Evolutionary conservation across 108 stramenopile species (phyloP).

Genomic region (Pelagomonas calceolata): DNA sequence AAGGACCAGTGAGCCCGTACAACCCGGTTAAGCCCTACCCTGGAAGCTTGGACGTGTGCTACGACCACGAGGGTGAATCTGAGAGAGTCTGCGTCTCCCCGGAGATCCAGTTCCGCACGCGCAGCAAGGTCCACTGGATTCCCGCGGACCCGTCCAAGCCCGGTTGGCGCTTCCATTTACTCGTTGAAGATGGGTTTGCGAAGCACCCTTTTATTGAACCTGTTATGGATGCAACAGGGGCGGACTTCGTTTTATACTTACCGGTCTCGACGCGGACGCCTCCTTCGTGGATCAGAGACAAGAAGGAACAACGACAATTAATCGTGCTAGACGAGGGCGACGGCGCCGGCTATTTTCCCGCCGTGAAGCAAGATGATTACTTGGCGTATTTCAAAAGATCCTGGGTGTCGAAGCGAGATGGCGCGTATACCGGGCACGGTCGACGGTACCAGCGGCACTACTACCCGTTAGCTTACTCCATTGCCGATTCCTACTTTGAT

Average conservation of each 20-base stretch:
- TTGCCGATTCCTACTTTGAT: constrained; percentile 9
- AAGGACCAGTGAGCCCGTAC: no score
- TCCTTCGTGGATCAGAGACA: neutral
- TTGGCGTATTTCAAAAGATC: constrained; percentile 10
- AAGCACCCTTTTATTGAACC: constrained; percentile 1
- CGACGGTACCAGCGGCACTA: neutral
- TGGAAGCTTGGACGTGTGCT: neutral
- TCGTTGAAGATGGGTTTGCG: constrained; percentile 6
- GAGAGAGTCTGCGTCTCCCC: neutral
- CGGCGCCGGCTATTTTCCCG: neutral
- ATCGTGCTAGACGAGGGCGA: constrained; percentile 16
- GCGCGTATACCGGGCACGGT: constrained; percentile 1
- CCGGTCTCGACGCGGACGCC: neutral
- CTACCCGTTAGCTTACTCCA: constrained; percentile 10
- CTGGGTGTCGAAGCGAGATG: neutral
- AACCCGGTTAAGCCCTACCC: no score
- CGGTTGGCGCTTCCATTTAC: constrained; percentile 3
- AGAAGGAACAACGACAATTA: no score
- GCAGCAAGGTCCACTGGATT: neutral
- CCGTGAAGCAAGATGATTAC: neutral
- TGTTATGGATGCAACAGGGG: neutral
- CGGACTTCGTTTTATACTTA: constrained; percentile 9
- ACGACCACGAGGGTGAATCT: neutral
- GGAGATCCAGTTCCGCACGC: neutral
- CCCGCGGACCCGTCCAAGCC: neutral